Evolutionary conservation across 331 rosid species (phyloP).

Genomic region (Quercus lobata): DNA sequence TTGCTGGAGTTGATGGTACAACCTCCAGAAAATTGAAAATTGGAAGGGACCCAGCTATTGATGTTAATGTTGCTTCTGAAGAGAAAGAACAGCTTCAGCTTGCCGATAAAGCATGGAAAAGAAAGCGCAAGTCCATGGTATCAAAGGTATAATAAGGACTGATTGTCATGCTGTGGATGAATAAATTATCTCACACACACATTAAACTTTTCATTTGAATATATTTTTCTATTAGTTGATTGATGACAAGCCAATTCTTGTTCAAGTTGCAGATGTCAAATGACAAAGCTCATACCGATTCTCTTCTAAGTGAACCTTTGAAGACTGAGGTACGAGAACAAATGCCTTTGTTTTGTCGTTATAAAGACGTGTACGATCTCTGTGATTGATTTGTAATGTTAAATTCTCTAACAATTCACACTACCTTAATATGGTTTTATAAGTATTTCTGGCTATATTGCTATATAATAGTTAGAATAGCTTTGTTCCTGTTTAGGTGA

Average conservation of each 20-base stretch:
- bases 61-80: conserved; percentile 36
- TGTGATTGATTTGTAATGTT: background rate
- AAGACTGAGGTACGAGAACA: conserved; percentile 38
- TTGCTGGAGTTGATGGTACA: conserved; percentile 41
- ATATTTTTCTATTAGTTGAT: background rate
- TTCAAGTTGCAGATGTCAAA: conserved; percentile 39
- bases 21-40: conserved; percentile 51
- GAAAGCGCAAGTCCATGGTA: conserved; percentile 54
- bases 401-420: background rate
- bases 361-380: background rate
- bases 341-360: background rate
- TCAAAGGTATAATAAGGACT: conserved; percentile 36
- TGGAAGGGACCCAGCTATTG: conserved; percentile 43
- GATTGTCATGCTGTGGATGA: background rate
- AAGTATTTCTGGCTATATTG: background rate
- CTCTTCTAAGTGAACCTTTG: conserved; percentile 31
- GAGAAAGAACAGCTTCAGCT: conserved; percentile 42
- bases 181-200: background rate
- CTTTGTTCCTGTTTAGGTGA: background rate
- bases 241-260: conserved; percentile 9
- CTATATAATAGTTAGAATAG: background rate
- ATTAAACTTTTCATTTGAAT: background rate
- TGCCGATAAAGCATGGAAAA: conserved; percentile 46
- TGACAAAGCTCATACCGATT: conserved; percentile 30
- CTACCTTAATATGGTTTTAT: background rate